Percentiles rank a stretch among this genome's conserved stretches.
Evolutionary conservation across 2,329 filamentous ascomycete species (phyloP).

Genomic region (Piedraia hortae): DNA sequence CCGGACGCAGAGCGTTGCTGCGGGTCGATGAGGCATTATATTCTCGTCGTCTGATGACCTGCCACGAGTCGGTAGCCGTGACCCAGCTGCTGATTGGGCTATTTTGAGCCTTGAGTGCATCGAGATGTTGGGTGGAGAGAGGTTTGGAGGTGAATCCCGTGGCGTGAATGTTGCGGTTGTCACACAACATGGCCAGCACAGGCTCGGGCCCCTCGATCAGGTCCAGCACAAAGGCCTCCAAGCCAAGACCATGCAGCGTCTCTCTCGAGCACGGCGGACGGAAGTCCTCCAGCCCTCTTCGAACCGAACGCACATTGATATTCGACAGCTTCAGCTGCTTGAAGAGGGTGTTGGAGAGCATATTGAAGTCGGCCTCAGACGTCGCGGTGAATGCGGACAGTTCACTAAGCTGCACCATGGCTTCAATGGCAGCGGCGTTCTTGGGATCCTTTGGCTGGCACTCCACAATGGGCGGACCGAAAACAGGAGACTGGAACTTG

Average conservation of each 20-base stretch:
- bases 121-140: conserved; percentile 38
- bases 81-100: conserved; percentile 39
- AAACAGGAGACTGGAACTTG: conserved; percentile 47
- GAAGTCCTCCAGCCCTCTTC: conserved; percentile 27
- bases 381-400: conserved; percentile 45
- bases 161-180: conserved; percentile 37
- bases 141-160: conserved; percentile 37
- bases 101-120: conserved; percentile 21
- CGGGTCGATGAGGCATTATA: conserved; percentile 49
- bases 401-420: conserved; percentile 25
- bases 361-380: conserved; percentile 43
- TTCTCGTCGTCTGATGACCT: conserved; percentile 43
- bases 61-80: conserved; percentile 35
- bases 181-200: conserved; percentile 70
- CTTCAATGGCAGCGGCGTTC: conserved; percentile 35
- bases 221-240: conserved; percentile 60
- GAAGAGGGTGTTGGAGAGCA: conserved; percentile 38
- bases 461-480: conserved; percentile 52
- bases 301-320: conserved; percentile 40
- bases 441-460: conserved; percentile 51
- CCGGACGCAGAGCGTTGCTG: conserved; percentile 31
- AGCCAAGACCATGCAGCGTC: conserved; percentile 30
- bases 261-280: conserved; percentile 25
- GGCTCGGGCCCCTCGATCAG: conserved; percentile 53
- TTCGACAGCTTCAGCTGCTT: conserved; percentile 36